Evolutionary conservation across 176 grass and related monocot genomes (phyloP).

Genomic region (Hsuehochloa calcarea): DNA sequence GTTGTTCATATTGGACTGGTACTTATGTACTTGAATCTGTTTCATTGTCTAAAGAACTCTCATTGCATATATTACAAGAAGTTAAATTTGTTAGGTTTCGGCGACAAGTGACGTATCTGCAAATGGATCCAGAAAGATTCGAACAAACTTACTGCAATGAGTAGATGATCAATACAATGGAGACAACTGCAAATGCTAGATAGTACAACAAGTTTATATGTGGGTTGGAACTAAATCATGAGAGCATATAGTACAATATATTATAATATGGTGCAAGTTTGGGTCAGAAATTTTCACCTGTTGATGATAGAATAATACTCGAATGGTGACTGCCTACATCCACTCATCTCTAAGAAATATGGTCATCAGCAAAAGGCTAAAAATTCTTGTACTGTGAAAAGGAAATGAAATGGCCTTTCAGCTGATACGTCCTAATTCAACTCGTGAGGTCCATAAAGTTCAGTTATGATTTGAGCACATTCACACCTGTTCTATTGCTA

Average conservation of each 20-base stretch:
- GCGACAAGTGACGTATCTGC: neutral
- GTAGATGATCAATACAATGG: slow-evolving; percentile 51
- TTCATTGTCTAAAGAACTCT: slow-evolving; percentile 20
- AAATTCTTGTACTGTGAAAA: neutral
- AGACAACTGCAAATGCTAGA: slow-evolving; percentile 51
- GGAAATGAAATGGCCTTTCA: neutral
- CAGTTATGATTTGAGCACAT: neutral
- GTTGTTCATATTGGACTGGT: slow-evolving; percentile 31
- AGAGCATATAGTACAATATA: slow-evolving; percentile 25
- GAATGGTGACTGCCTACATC: slow-evolving; percentile 59
- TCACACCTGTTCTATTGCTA: neutral
- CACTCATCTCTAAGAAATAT: slow-evolving; percentile 51
- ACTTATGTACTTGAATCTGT: neutral
- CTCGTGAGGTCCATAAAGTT: neutral
- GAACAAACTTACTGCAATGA: slow-evolving; percentile 44
- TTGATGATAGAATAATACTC: slow-evolving; percentile 58
- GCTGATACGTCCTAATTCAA: neutral
- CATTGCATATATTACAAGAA: slow-evolving; percentile 13
- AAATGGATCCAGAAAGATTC: neutral
- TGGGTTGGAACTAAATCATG: slow-evolving; percentile 11
- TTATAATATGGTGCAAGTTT: neutral
- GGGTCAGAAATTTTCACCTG: slow-evolving; percentile 33
- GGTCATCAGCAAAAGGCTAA: neutral
- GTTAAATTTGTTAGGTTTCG: neutral
- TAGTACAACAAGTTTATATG: slow-evolving; percentile 62